Evolutionary conservation across 371 early-diverging fungal genomes (phyloP), one percentile per base, ranked within the genome.

Genomic region (Phascolomyces articulosus): DNA sequence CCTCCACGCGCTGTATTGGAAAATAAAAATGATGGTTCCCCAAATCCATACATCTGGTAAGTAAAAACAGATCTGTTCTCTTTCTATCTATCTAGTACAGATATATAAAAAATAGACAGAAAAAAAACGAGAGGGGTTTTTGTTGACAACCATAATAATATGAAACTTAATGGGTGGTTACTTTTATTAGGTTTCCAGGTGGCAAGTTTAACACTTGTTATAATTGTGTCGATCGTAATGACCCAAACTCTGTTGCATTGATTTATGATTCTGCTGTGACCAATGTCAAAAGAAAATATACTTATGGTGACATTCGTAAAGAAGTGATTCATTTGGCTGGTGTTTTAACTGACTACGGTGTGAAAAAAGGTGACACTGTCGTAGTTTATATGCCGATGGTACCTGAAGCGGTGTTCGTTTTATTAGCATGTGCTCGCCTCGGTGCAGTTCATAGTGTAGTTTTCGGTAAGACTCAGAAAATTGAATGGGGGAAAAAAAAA

Each of bases 181-280:
- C n/a, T n/a, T n/a, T n/a, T n/a, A n/a, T 18, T 44, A 44, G 44
- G 44, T 91, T 90, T 75, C 86, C 85, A 27, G 86, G 84, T 38
- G 91, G 90, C 8, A 69, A 77, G 56, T 76, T 98, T 58, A 98
- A 98, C 79, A 93, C 94, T 3, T 90, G 94, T 71, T 95, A 92
- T 80, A 98, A 97, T 72, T 91, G 93, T 63, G 80, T 98, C 18
- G 99, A 98, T 75, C 90, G 97, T 23, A 95, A 96, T 72, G 62
- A 64, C 21, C 67, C 64, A 10, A 63, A 85, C 47, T 83, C 82
- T 24, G 59, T 79, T 0, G 97, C 95, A 40, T 75, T 97, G 40
- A 91, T 94, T 31, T 94, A 90, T 69, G 90, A 94, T 57, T 88
- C 90, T n/a, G 92, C 85, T 67, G 87, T 84, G 62, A 88, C 84